Base-by-base conservation (phyloP, 345 rosid species). In the Tarenaya hassleriana region DNA sequence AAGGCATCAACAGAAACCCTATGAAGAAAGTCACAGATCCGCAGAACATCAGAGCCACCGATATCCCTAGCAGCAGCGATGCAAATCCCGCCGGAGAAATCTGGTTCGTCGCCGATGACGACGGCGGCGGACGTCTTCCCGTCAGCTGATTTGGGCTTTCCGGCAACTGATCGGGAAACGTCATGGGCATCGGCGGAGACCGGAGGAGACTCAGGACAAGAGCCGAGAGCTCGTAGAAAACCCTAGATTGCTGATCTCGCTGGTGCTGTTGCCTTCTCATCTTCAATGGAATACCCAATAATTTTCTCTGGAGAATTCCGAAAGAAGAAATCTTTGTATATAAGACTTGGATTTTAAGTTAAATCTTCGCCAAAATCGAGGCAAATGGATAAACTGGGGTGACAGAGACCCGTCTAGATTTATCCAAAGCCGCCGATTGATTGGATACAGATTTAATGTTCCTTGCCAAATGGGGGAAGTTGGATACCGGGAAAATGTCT, bases 1-100 rank as follows among this genome's bases (percentile, higher is more conserved):
- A 92, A 0, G 98, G 98, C 94, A 92, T 78, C 84, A 92, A 48
- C 60, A 92, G 69, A 47, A 92, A 83, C 0, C 98, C 98, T 13
- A n/a, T n/a, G n/a, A n/a, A n/a, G n/a, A n/a, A n/a, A n/a, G n/a
- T n/a, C n/a, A n/a, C n/a, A n/a, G n/a, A n/a, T n/a, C n/a, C n/a
- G n/a, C n/a, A n/a, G n/a, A n/a, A n/a, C n/a, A n/a, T n/a, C n/a
- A n/a, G n/a, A n/a, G n/a, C n/a, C n/a, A n/a, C n/a, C n/a, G n/a
- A n/a, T n/a, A n/a, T n/a, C n/a, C n/a, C n/a, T n/a, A 92, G 69
- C 66, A 92, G 69, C 80, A 85, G 37, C 37, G 88, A 83, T 40
- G 90, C 95, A 19, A 92, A 85, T 1, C 91, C 98, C 29, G 91
- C 77, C 38, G 95, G 90, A 10, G 97, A 41, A 6, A 87, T 84